Evolutionary conservation across 257 asterid genomes (phyloP).

Genomic region (Dorcoceras hygrometricum): DNA sequence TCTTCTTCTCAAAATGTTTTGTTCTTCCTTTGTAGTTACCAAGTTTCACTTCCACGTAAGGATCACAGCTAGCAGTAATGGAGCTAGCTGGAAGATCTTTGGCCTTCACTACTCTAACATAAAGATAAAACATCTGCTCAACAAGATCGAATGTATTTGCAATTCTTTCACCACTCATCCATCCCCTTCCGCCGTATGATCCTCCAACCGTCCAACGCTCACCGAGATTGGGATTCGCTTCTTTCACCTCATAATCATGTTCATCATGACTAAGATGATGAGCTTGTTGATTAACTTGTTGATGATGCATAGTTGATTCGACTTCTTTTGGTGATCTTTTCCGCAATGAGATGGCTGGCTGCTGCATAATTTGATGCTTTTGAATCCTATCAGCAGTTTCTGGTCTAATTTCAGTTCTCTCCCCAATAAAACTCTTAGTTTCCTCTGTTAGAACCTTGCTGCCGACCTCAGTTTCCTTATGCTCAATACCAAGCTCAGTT

Average conservation of each 20-base stretch:
- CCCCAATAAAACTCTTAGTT: constrained; percentile 7
- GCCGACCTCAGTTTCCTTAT: constrained; percentile 16
- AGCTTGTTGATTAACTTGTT: constrained; percentile 26
- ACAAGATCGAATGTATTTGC: too few species aligned
- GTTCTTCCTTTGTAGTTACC: too few species aligned
- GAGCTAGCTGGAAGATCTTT: too few species aligned
- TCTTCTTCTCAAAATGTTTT: too few species aligned
- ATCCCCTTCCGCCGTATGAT: constrained; percentile 37
- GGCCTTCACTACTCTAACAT: too few species aligned
- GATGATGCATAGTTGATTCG: too few species aligned
- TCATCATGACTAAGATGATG: constrained; percentile 28
- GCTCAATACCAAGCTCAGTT: constrained; percentile 11
- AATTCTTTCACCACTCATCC: constrained; percentile 55
- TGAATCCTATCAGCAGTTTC: constrained; percentile 27
- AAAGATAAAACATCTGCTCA: too few species aligned
- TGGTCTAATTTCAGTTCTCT: constrained; percentile 21
- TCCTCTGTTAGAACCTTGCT: constrained; percentile 24
- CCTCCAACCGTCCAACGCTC: constrained; percentile 4
- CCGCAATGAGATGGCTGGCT: constrained; percentile 33
- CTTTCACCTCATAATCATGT: constrained; percentile 42
- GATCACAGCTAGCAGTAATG: too few species aligned
- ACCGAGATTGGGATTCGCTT: constrained; percentile 15
- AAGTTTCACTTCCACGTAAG: too few species aligned
- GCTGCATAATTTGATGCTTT: constrained; percentile 29
- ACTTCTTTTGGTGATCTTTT: constrained; percentile 28